These are phyloP conservation scores for Leccinum obscurum DNA, from an alignment of 768 basidiomycete genomes.

Conservation along the genomic window DNA sequence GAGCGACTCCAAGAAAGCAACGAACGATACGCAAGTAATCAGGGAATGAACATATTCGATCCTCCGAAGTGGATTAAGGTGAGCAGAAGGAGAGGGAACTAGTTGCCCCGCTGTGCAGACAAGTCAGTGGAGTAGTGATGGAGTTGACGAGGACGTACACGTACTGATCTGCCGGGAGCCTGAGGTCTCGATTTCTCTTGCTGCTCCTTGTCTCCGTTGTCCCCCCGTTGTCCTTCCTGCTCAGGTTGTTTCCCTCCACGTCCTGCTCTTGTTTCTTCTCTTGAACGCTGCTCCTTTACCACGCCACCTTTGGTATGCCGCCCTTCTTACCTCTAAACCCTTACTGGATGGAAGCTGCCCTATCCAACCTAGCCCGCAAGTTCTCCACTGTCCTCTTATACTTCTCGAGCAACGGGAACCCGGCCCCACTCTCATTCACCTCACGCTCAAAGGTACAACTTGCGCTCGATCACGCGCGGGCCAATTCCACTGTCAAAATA, in stretches of 20 bases:
- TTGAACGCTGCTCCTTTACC: not conserved
- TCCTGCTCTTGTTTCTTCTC: not conserved
- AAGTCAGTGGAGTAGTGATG: not conserved
- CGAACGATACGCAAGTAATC: slow-evolving; percentile 2
- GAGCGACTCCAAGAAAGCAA: slow-evolving; percentile 21
- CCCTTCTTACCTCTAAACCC: too few relatives aligned
- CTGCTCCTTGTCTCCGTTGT: not conserved
- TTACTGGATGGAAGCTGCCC: too few relatives aligned
- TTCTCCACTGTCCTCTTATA: too few relatives aligned
- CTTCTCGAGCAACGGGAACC: too few relatives aligned
- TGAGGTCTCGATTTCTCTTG: too few relatives aligned
- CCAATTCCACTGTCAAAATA: too few relatives aligned
- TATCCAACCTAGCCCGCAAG: too few relatives aligned
- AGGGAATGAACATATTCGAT: slow-evolving; percentile 14
- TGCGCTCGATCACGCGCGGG: too few relatives aligned
- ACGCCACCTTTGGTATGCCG: too few relatives aligned
- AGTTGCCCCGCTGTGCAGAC: slow-evolving; percentile 4
- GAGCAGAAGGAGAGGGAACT: not conserved
- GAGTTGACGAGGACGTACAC: slow-evolving; percentile 7
- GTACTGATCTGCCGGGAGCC: not conserved
- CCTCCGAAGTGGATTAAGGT: not conserved
- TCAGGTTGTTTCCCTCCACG: not conserved
- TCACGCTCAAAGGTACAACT: too few relatives aligned
- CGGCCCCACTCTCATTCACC: too few relatives aligned
- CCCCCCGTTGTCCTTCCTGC: not conserved